phyloP scores from a whole-genome alignment of 2,329 filamentous ascomycete genomes.

The Juglanconis sp. region DNA sequence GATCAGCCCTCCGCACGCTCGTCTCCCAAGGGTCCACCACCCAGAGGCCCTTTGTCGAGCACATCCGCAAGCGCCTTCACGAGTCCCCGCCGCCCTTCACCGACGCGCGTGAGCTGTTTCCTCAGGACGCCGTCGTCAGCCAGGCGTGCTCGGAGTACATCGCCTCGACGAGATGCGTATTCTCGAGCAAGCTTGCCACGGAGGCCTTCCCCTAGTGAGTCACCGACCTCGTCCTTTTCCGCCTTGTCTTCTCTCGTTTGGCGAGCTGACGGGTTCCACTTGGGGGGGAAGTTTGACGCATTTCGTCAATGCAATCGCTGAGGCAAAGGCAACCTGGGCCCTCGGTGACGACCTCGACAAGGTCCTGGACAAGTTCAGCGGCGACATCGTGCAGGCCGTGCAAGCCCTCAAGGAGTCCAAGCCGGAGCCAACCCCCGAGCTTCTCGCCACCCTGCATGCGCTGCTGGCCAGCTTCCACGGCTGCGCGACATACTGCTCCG shows the following conservation, averaged over 20 bases:
- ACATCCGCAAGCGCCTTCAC: slow-evolving; percentile 28
- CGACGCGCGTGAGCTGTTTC: slow-evolving; percentile 24
- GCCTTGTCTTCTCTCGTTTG: not conserved
- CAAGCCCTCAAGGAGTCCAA: slow-evolving; percentile 34
- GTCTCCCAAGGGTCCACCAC: slow-evolving; percentile 28
- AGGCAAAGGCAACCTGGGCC: slow-evolving; percentile 22
- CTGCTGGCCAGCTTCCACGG: slow-evolving; percentile 22
- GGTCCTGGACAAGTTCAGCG: slow-evolving; percentile 27
- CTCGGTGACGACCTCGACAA: slow-evolving; percentile 20
- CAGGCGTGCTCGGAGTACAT: slow-evolving; percentile 26
- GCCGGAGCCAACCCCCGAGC: slow-evolving; percentile 17
- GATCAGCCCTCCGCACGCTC: slow-evolving; percentile 32
- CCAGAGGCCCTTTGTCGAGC: slow-evolving; percentile 33
- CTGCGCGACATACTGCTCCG: slow-evolving; percentile 25
- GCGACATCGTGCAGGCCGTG: slow-evolving; percentile 35
- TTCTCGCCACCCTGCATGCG: slow-evolving; percentile 20
- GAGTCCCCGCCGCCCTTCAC: slow-evolving; percentile 23
- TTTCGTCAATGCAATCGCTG: slow-evolving; percentile 22
- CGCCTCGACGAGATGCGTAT: slow-evolving; percentile 32
- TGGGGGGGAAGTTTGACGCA: slow-evolving; percentile 23
- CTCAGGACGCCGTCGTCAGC: slow-evolving; percentile 22
- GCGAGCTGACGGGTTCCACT: slow-evolving; percentile 3
- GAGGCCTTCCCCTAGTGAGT: slow-evolving; percentile 31
- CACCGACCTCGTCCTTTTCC: not conserved
- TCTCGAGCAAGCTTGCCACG: slow-evolving; percentile 32